These are phyloP conservation scores for Delphinella strobiligena DNA, from an alignment of 2,329 filamentous ascomycete species.

Conservation along the genomic window DNA sequence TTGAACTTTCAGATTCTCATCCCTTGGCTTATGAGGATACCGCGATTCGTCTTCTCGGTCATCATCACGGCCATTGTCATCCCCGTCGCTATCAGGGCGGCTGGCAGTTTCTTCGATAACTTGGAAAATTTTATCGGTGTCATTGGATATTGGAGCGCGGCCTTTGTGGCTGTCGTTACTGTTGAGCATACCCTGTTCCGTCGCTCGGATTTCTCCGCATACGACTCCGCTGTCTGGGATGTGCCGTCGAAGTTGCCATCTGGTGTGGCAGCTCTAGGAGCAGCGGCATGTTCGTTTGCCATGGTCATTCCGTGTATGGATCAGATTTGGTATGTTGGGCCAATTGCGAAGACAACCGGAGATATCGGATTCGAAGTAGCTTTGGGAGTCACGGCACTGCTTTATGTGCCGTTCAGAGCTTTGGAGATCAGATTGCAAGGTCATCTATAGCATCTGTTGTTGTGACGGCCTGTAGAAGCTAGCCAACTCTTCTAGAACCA, in stretches of 20 bases:
- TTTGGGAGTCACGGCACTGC: conserved; percentile 34
- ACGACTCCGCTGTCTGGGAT: conserved; percentile 31
- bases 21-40: conserved; percentile 25
- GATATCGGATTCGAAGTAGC: conserved; percentile 57
- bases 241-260: conserved; percentile 24
- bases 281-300: conserved; percentile 13
- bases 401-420: conserved; percentile 32
- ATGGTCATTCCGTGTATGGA: conserved; percentile 17
- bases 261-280: conserved; percentile 26
- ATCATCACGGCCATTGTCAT: conserved; percentile 30
- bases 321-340: conserved; percentile 18
- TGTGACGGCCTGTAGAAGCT: too few species aligned
- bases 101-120: conserved; percentile 29
- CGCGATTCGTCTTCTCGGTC: conserved; percentile 31
- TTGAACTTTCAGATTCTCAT: conserved; percentile 25
- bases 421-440: conserved; percentile 22
- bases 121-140: conserved; percentile 35
- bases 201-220: conserved; percentile 20
- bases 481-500: too few species aligned
- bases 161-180: conserved; percentile 30
- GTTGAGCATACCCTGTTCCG: conserved; percentile 32
- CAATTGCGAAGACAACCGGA: conserved; percentile 35
- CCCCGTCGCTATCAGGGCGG: conserved; percentile 31
- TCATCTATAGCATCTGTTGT: neutral
- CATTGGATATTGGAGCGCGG: conserved; percentile 35